These are phyloP conservation scores for Elaeis guineensis DNA, from an alignment of 176 grass and related monocot species.

Conservation along the genomic window DNA sequence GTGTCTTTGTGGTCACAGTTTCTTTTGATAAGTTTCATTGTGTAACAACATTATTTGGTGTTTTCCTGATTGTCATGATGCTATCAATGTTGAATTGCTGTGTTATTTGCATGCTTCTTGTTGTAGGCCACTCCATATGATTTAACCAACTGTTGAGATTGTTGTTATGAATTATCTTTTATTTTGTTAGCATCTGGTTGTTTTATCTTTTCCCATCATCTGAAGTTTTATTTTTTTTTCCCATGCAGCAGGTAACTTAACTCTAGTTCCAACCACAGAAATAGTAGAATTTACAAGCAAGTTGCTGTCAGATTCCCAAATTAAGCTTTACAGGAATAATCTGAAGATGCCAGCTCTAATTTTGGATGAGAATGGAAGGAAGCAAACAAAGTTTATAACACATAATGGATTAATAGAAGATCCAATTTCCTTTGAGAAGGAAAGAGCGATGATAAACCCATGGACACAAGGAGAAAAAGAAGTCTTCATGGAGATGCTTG, in stretches of 20 bases:
- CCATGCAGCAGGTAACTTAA: constrained; percentile 49
- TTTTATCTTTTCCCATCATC: background rate
- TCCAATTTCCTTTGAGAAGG: constrained; percentile 67
- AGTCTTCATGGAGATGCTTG: constrained; percentile 89
- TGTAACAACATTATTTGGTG: too few species aligned
- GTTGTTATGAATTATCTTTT: too few species aligned
- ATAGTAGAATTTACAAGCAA: constrained; percentile 59
- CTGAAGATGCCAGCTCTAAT: constrained; percentile 88
- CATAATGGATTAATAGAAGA: constrained; percentile 74
- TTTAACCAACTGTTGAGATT: too few species aligned
- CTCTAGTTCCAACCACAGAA: constrained; percentile 41
- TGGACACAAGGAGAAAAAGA: constrained; percentile 78
- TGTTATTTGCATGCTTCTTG: too few species aligned
- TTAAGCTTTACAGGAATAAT: constrained; percentile 57
- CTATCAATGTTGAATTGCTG: too few species aligned
- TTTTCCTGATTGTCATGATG: too few species aligned
- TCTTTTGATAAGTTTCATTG: too few species aligned
- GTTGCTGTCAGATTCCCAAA: constrained; percentile 54
- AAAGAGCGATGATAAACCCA: constrained; percentile 60
- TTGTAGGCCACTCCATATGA: too few species aligned
- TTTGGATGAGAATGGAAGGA: constrained; percentile 63
- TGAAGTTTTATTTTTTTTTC: constrained; percentile 4
- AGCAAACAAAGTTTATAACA: constrained; percentile 37
- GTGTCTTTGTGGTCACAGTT: too few species aligned
- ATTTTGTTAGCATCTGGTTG: too few species aligned